A percentile compares a stretch with the other conserved stretches of the same genome.
Conservation (phyloP, 108 stramenopile genomes). For the Stephanodiscus triporus region DNA sequence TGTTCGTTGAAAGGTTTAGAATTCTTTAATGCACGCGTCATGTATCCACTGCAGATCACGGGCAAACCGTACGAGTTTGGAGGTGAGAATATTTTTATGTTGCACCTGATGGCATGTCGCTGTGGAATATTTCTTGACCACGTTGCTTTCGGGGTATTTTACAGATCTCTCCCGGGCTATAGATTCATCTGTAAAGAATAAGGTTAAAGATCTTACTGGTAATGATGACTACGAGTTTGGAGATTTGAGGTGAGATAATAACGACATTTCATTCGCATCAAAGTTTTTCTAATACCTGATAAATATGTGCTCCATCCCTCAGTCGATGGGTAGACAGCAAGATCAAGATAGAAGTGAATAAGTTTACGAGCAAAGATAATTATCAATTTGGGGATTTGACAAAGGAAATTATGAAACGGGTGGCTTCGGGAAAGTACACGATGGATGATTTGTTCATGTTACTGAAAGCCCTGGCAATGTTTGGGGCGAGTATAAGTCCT, state of each 20-base stretch:
- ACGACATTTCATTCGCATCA: not conserved
- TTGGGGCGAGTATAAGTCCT: constrained; percentile 43
- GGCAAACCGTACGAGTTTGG: constrained; percentile 51
- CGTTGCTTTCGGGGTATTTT: not conserved
- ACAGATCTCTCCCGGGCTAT: constrained; percentile 37
- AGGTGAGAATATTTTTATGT: not conserved
- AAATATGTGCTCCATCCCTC: not conserved
- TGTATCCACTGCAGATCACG: constrained; percentile 14
- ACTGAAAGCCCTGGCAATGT: constrained; percentile 37
- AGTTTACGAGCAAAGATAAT: constrained; percentile 29
- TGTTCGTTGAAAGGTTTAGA: not conserved
- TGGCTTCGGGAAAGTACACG: constrained; percentile 35
- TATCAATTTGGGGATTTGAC: constrained; percentile 40
- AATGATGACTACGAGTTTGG: constrained; percentile 54
- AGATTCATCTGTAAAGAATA: constrained; percentile 35
- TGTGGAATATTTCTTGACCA: not conserved
- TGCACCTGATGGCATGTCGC: not conserved
- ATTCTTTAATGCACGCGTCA: not conserved
- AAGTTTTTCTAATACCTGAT: too few relatives aligned
- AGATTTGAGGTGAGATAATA: constrained; percentile 22
- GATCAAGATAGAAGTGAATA: constrained; percentile 32
- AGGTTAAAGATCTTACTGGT: constrained; percentile 36
- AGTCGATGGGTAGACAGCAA: constrained; percentile 33
- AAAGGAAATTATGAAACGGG: constrained; percentile 36
- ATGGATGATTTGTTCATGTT: constrained; percentile 49